Conservation (phyloP, 2,329 filamentous ascomycete genomes). For the Clonostachys chloroleuca region DNA sequence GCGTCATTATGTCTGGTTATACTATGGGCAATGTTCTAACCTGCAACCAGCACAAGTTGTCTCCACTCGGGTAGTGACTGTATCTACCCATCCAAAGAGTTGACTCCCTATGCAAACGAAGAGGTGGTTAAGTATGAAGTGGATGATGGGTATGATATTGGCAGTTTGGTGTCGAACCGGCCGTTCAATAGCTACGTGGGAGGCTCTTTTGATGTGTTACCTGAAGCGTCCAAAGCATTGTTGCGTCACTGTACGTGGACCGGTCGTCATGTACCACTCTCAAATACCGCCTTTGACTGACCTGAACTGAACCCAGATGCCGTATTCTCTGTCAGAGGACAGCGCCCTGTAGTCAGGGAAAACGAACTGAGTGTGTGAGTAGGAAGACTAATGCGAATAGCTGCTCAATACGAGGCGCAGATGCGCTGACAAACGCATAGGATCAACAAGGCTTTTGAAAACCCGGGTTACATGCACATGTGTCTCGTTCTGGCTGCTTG, state of each 20-base stretch:
- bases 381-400: neutral
- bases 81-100: constrained; percentile 17
- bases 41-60: constrained; percentile 31
- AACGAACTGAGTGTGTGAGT: constrained; percentile 20
- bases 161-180: constrained; percentile 5
- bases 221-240: constrained; percentile 19
- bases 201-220: constrained; percentile 20
- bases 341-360: constrained; percentile 29
- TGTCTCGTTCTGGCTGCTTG: constrained; percentile 37
- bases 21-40: neutral
- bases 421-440: constrained; percentile 16
- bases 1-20: neutral
- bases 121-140: too few relatives aligned
- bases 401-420: neutral
- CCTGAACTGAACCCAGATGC: constrained; percentile 6
- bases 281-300: neutral
- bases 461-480: constrained; percentile 38
- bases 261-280: too few relatives aligned
- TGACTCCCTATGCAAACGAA: neutral
- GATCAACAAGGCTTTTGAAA: constrained; percentile 35
- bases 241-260: constrained; percentile 18
- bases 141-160: too few relatives aligned
- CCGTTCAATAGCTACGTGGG: constrained; percentile 19
- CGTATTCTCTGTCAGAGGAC: constrained; percentile 26
- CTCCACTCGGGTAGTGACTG: constrained; percentile 38